A percentile compares a stretch with the other conserved stretches of the same genome.
These are phyloP conservation scores for Penicillium sp. DNA, from an alignment of 2,329 filamentous ascomycete genomes.

Conservation along the genomic window DNA sequence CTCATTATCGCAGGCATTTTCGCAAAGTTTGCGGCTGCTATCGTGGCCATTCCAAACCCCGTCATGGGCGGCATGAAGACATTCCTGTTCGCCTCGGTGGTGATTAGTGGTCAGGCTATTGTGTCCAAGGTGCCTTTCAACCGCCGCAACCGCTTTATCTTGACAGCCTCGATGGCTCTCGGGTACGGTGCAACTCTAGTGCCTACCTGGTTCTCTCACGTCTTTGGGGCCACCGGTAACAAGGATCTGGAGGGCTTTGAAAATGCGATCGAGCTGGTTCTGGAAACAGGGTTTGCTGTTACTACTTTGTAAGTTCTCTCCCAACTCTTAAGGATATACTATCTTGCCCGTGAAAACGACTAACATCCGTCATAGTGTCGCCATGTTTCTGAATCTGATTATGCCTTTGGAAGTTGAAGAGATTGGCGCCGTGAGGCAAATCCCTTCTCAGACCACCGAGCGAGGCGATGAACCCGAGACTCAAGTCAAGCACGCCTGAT, in stretches of 20 bases:
- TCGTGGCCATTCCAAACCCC: neutral
- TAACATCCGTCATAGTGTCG: neutral
- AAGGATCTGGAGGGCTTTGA: neutral
- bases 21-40: neutral
- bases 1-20: neutral
- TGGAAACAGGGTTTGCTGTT: neutral
- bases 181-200: neutral
- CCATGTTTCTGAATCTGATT: neutral
- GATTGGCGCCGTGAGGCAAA: neutral
- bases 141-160: neutral
- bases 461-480: neutral
- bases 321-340: neutral
- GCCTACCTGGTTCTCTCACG: neutral
- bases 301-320: neutral
- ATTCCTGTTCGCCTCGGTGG: neutral
- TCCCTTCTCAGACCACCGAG: constrained; percentile 6
- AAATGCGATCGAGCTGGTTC: neutral
- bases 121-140: neutral
- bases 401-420: neutral
- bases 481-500: neutral
- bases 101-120: neutral
- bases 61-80: neutral
- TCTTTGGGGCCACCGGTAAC: neutral
- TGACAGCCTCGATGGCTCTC: neutral
- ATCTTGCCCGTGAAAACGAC: neutral